Evolutionary conservation across 176 grass and related monocot species (phyloP).

Genomic region (Cenchrus fungigraminus): DNA sequence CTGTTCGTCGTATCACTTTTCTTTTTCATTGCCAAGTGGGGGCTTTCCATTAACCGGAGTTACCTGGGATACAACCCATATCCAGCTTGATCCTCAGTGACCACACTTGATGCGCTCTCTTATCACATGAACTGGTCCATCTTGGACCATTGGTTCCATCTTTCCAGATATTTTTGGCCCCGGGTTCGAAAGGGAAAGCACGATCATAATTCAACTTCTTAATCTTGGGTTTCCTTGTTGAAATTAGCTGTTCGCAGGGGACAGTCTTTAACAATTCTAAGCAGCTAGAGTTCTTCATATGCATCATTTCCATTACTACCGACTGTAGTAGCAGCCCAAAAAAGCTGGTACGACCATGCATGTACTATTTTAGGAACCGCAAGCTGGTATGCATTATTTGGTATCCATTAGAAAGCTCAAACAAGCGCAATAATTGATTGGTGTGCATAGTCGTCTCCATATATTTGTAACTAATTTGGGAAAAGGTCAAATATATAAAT

Average conservation of each 20-base stretch:
- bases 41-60: slow-evolving; percentile 14
- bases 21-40: slow-evolving; percentile 22
- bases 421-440: slow-evolving; percentile 4
- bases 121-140: slow-evolving; percentile 11
- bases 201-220: not conserved
- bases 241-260: not conserved
- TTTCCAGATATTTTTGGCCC: not conserved
- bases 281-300: not conserved
- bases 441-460: not conserved
- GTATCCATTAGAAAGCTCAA: too few relatives aligned
- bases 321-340: slow-evolving; percentile 2
- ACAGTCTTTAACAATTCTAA: not conserved
- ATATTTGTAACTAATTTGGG: not conserved
- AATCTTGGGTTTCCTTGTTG: not conserved
- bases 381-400: slow-evolving; percentile 31
- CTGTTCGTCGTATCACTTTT: slow-evolving; percentile 5
- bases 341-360: not conserved
- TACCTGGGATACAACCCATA: slow-evolving; percentile 52
- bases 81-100: slow-evolving; percentile 43
- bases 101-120: slow-evolving; percentile 27
- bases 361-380: not conserved
- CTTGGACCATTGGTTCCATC: not conserved
- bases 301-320: not conserved
- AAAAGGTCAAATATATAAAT: not conserved
- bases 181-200: not conserved